A percentile compares a stretch with the other conserved stretches of the same genome.
Evolutionary conservation across 805 yeast species (phyloP).

Genomic region (Tetrapisispora phaffii): DNA sequence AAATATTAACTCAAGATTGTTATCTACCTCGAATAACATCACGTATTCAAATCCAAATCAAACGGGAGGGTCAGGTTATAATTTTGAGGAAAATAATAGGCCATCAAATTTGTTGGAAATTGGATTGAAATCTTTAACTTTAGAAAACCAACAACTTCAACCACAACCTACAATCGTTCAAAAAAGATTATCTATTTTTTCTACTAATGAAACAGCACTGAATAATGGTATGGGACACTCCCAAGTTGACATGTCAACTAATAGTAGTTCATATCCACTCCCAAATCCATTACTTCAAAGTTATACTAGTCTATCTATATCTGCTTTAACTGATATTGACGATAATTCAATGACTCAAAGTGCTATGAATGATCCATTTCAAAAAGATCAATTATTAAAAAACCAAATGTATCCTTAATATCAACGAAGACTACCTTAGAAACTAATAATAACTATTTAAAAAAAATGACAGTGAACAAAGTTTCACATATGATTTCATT

Average conservation of each 20-base stretch:
- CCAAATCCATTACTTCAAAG: background rate
- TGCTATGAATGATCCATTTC: background rate
- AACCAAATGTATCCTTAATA: background rate
- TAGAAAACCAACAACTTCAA: background rate
- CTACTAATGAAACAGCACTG: background rate
- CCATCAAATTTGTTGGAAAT: background rate
- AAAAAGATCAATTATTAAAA: background rate
- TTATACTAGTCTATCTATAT: background rate
- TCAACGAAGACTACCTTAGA: background rate
- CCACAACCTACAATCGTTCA: background rate
- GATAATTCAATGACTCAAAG: background rate
- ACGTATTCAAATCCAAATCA: background rate
- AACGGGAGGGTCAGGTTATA: background rate
- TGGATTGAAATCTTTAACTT: background rate
- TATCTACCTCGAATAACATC: background rate
- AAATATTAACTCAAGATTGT: background rate
- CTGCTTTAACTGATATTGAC: background rate
- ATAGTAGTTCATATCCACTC: background rate
- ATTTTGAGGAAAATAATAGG: background rate
- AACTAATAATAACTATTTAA: background rate
- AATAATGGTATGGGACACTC: background rate
- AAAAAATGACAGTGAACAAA: background rate
- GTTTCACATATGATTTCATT: conserved; percentile 1
- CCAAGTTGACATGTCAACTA: background rate
- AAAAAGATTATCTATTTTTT: background rate